These are phyloP conservation scores for Podospora pseudopauciseta DNA, from an alignment of 495 filamentous ascomycete species.

Conservation along the genomic window DNA sequence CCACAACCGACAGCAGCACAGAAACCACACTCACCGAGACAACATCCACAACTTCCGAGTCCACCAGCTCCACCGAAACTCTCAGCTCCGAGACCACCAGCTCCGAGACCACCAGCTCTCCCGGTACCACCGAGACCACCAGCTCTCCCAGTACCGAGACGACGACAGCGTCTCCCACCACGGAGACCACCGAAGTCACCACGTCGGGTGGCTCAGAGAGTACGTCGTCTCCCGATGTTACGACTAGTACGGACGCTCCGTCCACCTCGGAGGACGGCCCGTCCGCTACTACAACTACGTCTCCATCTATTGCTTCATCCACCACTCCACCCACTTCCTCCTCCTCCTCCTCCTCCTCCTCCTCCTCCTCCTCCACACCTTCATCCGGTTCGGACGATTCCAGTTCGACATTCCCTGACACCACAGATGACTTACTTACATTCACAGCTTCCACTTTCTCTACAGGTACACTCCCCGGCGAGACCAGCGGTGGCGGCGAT, in stretches of 20 bases:
- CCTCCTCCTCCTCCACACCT: background rate
- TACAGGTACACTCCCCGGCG: background rate
- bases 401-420: background rate
- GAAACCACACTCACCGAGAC: background rate
- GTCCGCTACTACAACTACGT: background rate
- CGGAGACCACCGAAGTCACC: background rate
- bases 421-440: background rate
- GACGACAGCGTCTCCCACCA: background rate
- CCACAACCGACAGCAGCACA: background rate
- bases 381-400: background rate
- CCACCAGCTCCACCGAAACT: background rate
- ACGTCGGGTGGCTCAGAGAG: conserved; percentile 3
- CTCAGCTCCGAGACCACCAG: background rate
- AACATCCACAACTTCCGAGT: background rate
- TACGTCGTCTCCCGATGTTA: background rate
- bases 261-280: background rate
- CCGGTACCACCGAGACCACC: background rate
- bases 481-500: background rate
- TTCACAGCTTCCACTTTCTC: background rate
- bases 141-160: conserved; percentile 2
- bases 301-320: background rate
- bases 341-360: background rate
- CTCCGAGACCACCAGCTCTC: background rate
- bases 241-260: conserved; percentile 1
- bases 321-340: background rate